These are phyloP conservation scores for Tolypocladium nubicola DNA, from an alignment of 2,329 filamentous ascomycete genomes.

Conservation along the genomic window DNA sequence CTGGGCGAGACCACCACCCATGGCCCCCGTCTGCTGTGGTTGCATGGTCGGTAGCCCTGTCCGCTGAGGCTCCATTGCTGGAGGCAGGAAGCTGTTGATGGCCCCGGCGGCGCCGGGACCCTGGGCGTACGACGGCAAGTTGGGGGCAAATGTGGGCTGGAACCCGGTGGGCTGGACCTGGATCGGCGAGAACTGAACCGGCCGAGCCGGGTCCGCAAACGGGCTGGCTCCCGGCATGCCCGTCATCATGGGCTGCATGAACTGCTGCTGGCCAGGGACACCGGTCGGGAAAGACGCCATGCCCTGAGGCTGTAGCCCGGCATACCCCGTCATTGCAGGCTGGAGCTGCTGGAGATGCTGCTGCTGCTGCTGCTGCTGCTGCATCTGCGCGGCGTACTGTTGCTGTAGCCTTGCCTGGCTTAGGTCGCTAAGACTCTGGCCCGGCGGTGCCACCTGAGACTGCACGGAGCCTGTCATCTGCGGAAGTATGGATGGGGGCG, in stretches of 20 bases:
- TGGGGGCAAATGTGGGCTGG: constrained; percentile 24
- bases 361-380: constrained; percentile 30
- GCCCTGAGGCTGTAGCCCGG: constrained; percentile 21
- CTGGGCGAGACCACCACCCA: constrained; percentile 40
- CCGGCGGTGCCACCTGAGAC: constrained; percentile 55
- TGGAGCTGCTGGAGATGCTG: constrained; percentile 32
- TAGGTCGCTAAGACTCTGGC: constrained; percentile 68
- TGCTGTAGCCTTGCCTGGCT: constrained; percentile 56
- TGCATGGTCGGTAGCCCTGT: constrained; percentile 40
- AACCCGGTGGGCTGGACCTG: constrained; percentile 59
- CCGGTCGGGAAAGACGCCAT: constrained; percentile 27
- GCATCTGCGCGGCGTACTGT: constrained; percentile 40
- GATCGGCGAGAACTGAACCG: constrained; percentile 33
- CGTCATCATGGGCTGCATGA: constrained; percentile 41
- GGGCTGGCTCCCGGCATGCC: constrained; percentile 28
- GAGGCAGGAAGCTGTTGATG: constrained; percentile 49
- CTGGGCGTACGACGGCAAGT: constrained; percentile 31
- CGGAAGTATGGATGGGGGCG: constrained; percentile 64
- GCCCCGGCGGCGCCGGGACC: constrained; percentile 29
- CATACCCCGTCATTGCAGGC: constrained; percentile 25
- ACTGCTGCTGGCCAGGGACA: constrained; percentile 16
- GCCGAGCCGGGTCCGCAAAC: constrained; percentile 25
- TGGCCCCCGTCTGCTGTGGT: constrained; percentile 38
- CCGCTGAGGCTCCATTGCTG: constrained; percentile 48
- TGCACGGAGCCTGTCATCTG: constrained; percentile 68